Evolutionary conservation across 176 grass and related monocot genomes (phyloP).

Genomic region (Neostapfia colusana): DNA sequence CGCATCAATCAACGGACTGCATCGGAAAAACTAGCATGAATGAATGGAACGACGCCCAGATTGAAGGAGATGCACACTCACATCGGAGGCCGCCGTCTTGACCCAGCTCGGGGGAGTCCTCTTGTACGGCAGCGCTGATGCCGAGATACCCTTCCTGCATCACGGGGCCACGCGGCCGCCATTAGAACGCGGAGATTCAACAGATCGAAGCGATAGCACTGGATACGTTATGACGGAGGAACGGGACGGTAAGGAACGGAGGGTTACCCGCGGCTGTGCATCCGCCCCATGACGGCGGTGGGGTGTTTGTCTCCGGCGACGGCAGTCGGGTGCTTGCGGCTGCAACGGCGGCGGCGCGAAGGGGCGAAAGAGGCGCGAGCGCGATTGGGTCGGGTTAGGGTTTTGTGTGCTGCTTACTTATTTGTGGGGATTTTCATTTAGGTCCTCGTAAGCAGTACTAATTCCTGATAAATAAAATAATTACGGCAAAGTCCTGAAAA

Average conservation of each 20-base stretch:
- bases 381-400: constrained; percentile 38
- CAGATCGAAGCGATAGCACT: not conserved
- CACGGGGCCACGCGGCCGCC: not conserved
- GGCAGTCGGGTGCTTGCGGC: not conserved
- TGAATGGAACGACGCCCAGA: not conserved
- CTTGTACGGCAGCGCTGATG: constrained; percentile 88
- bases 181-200: constrained; percentile 34
- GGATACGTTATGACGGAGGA: not conserved
- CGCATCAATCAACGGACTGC: not conserved
- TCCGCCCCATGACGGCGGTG: constrained; percentile 64
- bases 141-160: constrained; percentile 78
- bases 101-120: constrained; percentile 74
- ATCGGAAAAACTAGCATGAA: not conserved
- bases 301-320: not conserved
- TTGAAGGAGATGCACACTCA: constrained; percentile 1
- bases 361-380: constrained; percentile 28
- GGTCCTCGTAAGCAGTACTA: not conserved
- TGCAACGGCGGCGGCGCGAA: constrained; percentile 29
- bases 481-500: not conserved
- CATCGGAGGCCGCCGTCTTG: constrained; percentile 69
- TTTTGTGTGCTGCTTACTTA: constrained; percentile 31
- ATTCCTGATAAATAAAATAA: not conserved
- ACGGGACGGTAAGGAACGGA: not conserved
- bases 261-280: constrained; percentile 71
- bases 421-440: not conserved